Evolutionary conservation across 1,284 basidiomycete species (phyloP).

Genomic region (Leccinum pachyderme): DNA sequence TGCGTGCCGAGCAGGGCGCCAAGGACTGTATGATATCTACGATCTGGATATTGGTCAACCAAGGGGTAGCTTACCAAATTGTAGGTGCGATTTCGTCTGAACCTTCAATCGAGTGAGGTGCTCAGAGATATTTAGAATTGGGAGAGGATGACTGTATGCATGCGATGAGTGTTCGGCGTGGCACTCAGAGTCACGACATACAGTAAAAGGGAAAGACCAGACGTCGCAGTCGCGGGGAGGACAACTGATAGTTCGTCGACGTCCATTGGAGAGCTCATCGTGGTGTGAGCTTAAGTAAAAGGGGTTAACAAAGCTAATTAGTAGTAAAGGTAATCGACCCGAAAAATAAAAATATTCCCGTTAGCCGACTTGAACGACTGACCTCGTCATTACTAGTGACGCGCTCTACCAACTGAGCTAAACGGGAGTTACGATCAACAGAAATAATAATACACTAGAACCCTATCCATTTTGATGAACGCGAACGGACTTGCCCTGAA

Average conservation of each 20-base stretch:
- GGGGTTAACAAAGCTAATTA: neutral
- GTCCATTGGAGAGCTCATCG: constrained; percentile 67
- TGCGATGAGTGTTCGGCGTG: constrained; percentile 10
- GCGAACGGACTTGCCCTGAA: constrained; percentile 51
- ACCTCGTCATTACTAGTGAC: constrained; percentile 59
- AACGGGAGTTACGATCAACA: constrained; percentile 30
- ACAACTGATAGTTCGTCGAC: constrained; percentile 73
- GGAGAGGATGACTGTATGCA: constrained; percentile 81
- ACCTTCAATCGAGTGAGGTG: constrained; percentile 85
- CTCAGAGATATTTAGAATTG: constrained; percentile 96
- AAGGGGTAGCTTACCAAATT: constrained; percentile 55
- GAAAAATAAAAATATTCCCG: constrained; percentile 34
- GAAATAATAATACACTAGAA: neutral
- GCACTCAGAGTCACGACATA: constrained; percentile 36
- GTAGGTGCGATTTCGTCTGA: constrained; percentile 60
- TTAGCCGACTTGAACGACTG: constrained; percentile 53
- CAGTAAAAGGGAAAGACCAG: constrained; percentile 71
- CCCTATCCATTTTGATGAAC: constrained; percentile 18
- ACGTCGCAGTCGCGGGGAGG: constrained; percentile 62
- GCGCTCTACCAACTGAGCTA: constrained; percentile 63
- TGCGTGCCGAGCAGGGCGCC: constrained; percentile 95
- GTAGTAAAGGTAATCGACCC: neutral
- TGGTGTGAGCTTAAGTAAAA: constrained; percentile 11
- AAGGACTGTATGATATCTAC: constrained; percentile 55
- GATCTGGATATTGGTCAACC: constrained; percentile 1